Base-by-base conservation (phyloP, 2,329 filamentous ascomycete species). In the Phyllosticta paracitricarpa region DNA sequence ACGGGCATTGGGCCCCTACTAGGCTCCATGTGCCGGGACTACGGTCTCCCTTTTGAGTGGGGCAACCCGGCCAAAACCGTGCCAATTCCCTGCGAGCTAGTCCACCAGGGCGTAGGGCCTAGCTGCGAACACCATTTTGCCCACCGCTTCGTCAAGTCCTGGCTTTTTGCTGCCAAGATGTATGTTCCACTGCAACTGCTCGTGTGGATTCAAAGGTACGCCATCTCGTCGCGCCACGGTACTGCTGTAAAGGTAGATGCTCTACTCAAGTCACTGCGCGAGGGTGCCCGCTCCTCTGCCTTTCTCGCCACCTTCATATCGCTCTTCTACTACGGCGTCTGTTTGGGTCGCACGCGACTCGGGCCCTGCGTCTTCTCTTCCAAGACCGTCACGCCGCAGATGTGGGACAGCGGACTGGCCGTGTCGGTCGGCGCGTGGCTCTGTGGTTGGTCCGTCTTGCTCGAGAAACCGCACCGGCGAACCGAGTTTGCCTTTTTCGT, bases 311-410 rank as follows among this genome's bases (percentile, higher is more conserved):
- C 84, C 0, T 95, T 93, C 72, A 88, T 95, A 65, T 79, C 84
- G 0, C 76, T 91, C 10, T 94, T 93, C 72, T 95, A 92, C 76
- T 95, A 95, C 71, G 86, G 88, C 28, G 88, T 95, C 3, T 96
- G 91, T 70, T 82, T 95, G 0, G 80, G 84, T 5, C 83, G 91
- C 54, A 91, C 86, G 1, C 81, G 89, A 30, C 63, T 94, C 6
- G 90, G 90, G 0, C 91, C 91, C 0, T 82, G 71, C 35, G 24
- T 93, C 12, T 76, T 92, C 25, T 82, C 84, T n/a, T 77, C 70
- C 19, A 79, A 83, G 63, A 72, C 72, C 0, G 69, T 82, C 25
- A 79, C 78, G 30, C 80, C 81, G 5, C 73, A 79, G 70, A 81
- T 81, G 78, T 83, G 80, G 80, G 81, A 84, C 68, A 73, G 78